Evolutionary conservation across 441 rosid genomes (phyloP), one percentile per base, ranked within the genome.

Genomic region (Populus hybrid): DNA sequence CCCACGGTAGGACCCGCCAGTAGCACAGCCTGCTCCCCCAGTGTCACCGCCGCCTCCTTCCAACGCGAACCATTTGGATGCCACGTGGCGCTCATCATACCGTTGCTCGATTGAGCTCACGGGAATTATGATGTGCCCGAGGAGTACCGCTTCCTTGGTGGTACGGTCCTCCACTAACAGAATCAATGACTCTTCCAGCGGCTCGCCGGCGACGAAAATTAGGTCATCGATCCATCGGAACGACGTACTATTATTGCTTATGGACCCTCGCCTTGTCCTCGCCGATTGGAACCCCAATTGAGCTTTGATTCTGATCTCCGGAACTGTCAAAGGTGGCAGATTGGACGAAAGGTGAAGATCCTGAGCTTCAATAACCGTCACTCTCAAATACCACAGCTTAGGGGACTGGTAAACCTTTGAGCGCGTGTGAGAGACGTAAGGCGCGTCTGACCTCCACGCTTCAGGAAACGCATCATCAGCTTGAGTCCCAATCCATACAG

Each of bases 401-500:
- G 98, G 99, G 5, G 99, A 95, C 73, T 95, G 97, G 72, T 95
- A 95, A 1, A 95, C 98, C 80, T 95, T 95, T 0, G 99, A 92
- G 11, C 99, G 92, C 32, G 97, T 92, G 77, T 95, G 93, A 14
- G 95, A 89, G 61, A 93, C 94, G 73, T 84, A 80, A 9, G 99
- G 98, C 6, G 89, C 99, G 54, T 93, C 97, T 10, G 97, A 91
- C 82, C 91, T 85, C 94, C 93, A 89, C 0, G 97, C 95, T 83
- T 95, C 99, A 2, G 97, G 91, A 68, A 95, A 95, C 5, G 98
- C 99, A 26, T 91, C 97, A 28, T 95, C 99, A 0, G 91, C 93
- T 81, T 93, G 98, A 40, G 98, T 93, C 0, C 99, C 98, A 20
- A 95, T 92, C 99, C 99, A 95, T 0, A 93, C 98, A 32, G 96